phyloP scores from a whole-genome alignment of 306 rosid species.

The Lithocarpus polystachyus region DNA sequence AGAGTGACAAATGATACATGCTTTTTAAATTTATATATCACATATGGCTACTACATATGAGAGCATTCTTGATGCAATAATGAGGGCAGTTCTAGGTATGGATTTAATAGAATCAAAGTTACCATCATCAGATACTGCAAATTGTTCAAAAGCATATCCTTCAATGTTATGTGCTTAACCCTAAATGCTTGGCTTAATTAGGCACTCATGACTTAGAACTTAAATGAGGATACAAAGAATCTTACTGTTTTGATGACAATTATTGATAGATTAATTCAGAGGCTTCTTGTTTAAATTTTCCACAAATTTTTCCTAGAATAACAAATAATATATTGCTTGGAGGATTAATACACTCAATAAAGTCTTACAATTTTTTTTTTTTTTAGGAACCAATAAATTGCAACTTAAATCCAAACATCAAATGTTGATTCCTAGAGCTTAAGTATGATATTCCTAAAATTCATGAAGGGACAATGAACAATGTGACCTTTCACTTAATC shows the following conservation, averaged over 20 bases:
- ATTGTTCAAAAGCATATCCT: background rate
- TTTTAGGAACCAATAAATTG: too few species aligned
- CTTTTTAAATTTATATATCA: background rate
- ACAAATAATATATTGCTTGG: background rate
- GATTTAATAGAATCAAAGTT: background rate
- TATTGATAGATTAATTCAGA: background rate
- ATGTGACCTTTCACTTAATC: too few species aligned
- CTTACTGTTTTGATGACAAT: background rate
- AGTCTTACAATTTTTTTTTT: too few species aligned
- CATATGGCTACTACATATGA: too few species aligned
- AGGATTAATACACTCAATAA: too few species aligned
- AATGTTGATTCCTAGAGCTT: too few species aligned
- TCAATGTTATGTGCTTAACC: background rate
- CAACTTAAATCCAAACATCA: too few species aligned
- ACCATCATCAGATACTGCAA: background rate
- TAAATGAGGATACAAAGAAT: background rate
- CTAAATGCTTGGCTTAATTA: background rate
- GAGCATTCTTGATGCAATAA: background rate
- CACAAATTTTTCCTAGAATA: background rate
- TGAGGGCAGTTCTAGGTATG: background rate
- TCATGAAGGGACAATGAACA: too few species aligned
- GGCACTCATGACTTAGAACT: conserved; percentile 1
- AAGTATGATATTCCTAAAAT: too few species aligned
- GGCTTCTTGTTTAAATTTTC: background rate
- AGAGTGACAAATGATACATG: background rate